Percentiles rank a stretch among this genome's conserved stretches.
These are phyloP conservation scores for Tylopilus balloui DNA, from an alignment of 768 basidiomycete species.

Conservation along the genomic window DNA sequence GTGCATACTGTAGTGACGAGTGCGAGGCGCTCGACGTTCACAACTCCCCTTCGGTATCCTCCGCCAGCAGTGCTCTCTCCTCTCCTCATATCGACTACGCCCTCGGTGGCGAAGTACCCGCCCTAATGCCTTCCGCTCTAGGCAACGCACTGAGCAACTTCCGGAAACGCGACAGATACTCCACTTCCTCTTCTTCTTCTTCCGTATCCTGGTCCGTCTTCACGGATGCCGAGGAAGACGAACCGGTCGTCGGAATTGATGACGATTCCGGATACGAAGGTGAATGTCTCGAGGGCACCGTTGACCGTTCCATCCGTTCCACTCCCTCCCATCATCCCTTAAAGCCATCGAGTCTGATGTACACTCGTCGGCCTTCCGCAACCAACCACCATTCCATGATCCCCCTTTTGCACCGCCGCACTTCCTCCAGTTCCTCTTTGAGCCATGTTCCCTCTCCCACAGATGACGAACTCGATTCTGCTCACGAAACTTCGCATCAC, in stretches of 20 bases:
- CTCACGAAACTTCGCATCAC: conserved; percentile 30
- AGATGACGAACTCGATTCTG: conserved; percentile 41
- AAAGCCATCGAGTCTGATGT: conserved; percentile 49
- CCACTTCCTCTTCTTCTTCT: conserved; percentile 60
- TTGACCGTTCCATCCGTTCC: conserved; percentile 44
- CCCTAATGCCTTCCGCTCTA: conserved; percentile 56
- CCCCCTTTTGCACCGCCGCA: conserved; percentile 51
- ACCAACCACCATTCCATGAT: conserved; percentile 65
- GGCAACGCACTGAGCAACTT: conserved; percentile 49
- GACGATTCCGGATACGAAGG: conserved; percentile 30
- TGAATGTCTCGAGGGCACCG: conserved; percentile 30
- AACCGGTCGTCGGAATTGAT: conserved; percentile 32
- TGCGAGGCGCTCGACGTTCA: conserved; percentile 56
- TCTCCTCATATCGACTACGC: conserved; percentile 59
- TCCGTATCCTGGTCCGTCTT: conserved; percentile 63
- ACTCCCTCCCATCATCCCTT: conserved; percentile 31
- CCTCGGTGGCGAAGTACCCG: conserved; percentile 56
- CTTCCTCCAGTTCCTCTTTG: conserved; percentile 38
- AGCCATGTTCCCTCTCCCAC: conserved; percentile 35
- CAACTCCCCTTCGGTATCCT: conserved; percentile 63
- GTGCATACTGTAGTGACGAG: conserved; percentile 66
- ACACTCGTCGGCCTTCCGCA: conserved; percentile 65
- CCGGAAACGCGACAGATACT: conserved; percentile 45
- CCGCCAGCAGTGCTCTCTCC: conserved; percentile 59
- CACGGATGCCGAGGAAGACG: conserved; percentile 62